These are phyloP conservation scores for Solanum chilense DNA, from an alignment of 257 asterid species.

Conservation along the genomic window DNA sequence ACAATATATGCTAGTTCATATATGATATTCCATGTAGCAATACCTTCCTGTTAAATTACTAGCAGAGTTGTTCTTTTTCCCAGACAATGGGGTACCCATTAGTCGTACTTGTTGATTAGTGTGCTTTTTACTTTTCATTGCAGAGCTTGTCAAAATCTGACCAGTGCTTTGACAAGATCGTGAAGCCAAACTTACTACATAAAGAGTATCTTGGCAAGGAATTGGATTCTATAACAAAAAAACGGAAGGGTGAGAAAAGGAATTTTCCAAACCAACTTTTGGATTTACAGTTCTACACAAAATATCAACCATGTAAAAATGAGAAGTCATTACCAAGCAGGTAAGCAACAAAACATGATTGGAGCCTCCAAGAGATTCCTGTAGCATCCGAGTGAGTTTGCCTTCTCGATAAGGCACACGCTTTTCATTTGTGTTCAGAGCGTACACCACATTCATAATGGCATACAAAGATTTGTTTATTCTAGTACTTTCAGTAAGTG, in stretches of 20 bases:
- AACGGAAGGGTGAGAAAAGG: not conserved
- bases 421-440: constrained; percentile 46
- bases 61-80: constrained; percentile 31
- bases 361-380: constrained; percentile 67
- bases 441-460: constrained; percentile 53
- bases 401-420: constrained; percentile 79
- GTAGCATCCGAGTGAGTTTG: constrained; percentile 65
- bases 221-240: constrained; percentile 41
- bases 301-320: not conserved
- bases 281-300: not conserved
- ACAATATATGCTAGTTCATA: not conserved
- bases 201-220: constrained; percentile 66
- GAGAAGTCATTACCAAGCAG: constrained; percentile 53
- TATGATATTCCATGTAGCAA: not conserved
- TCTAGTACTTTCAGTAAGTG: constrained; percentile 38
- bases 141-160: constrained; percentile 40
- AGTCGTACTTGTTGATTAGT: constrained; percentile 26
- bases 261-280: not conserved
- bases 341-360: constrained; percentile 52
- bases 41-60: constrained; percentile 59
- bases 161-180: constrained; percentile 44
- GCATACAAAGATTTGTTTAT: constrained; percentile 52
- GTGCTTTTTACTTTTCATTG: constrained; percentile 29
- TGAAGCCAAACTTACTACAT: constrained; percentile 56
- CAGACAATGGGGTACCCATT: constrained; percentile 27